Percentiles rank a stretch among this genome's conserved stretches.
Conservation (phyloP, 2,329 filamentous ascomycete genomes). For the Colletotrichum gigasporum region DNA sequence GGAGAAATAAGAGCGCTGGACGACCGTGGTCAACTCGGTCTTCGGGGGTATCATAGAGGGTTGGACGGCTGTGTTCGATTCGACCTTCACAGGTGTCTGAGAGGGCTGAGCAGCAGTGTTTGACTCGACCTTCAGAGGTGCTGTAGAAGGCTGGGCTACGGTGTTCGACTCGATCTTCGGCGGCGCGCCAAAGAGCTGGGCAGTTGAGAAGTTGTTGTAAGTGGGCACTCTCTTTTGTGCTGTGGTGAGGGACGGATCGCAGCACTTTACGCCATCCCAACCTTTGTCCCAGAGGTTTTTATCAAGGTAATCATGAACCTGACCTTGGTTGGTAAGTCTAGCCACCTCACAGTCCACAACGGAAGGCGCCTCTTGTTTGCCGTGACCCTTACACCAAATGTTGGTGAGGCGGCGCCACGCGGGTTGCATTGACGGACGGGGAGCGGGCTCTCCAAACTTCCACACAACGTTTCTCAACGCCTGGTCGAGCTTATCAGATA, state of each 20-base stretch:
- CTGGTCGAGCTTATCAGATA: not conserved
- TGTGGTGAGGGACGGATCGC: not conserved
- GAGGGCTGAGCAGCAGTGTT: too few relatives aligned
- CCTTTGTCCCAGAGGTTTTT: not conserved
- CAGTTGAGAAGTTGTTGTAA: not conserved
- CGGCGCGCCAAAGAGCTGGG: not conserved
- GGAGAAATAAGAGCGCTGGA: too few relatives aligned
- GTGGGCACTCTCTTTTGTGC: not conserved
- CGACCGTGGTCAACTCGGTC: too few relatives aligned
- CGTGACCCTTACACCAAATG: too few relatives aligned
- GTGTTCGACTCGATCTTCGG: not conserved
- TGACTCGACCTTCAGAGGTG: too few relatives aligned
- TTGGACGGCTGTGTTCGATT: too few relatives aligned
- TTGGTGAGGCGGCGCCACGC: not conserved
- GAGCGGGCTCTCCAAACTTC: too few relatives aligned
- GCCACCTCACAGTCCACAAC: constrained; percentile 3
- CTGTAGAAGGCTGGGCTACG: too few relatives aligned
- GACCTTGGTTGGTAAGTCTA: not conserved
- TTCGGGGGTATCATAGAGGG: too few relatives aligned
- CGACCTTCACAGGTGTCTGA: too few relatives aligned
- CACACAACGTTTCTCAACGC: not conserved
- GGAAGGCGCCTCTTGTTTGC: not conserved
- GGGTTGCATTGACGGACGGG: not conserved
- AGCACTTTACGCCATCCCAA: not conserved
- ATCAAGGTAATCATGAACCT: not conserved